Percentiles rank a stretch among this genome's conserved stretches.
These are phyloP conservation scores for Colletotrichum sublineola DNA, from an alignment of 2,329 filamentous ascomycete species.

Conservation along the genomic window DNA sequence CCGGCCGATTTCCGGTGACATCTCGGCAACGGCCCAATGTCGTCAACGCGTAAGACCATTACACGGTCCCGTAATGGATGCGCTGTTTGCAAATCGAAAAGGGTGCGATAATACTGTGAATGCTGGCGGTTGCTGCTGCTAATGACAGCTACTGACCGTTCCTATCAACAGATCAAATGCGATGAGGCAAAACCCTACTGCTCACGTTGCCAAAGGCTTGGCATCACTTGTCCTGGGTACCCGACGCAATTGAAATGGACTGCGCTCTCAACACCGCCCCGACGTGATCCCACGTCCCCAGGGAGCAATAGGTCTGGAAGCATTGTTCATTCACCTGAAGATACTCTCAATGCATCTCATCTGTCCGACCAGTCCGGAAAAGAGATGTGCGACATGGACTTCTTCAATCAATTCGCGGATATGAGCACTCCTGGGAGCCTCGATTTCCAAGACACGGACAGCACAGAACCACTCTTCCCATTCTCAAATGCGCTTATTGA, in stretches of 20 bases:
- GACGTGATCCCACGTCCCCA: neutral
- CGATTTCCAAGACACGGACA: neutral
- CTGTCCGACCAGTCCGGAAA: neutral
- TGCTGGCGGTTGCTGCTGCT: too few species aligned
- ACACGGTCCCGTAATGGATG: constrained; percentile 30
- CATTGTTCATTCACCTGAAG: neutral
- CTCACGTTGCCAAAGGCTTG: constrained; percentile 22
- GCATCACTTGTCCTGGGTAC: constrained; percentile 21
- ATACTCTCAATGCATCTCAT: neutral
- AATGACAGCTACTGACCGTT: neutral
- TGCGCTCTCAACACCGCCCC: neutral
- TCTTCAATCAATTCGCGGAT: constrained; percentile 9
- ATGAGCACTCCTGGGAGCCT: constrained; percentile 1
- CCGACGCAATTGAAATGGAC: constrained; percentile 19
- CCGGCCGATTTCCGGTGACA: too few species aligned
- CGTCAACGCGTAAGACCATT: constrained; percentile 17
- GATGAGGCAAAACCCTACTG: constrained; percentile 26
- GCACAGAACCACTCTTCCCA: neutral
- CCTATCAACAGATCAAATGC: constrained; percentile 15
- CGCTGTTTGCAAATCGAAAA: constrained; percentile 33
- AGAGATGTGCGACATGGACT: neutral
- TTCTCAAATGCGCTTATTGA: neutral
- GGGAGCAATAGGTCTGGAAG: neutral
- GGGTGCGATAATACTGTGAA: neutral
- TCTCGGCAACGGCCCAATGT: neutral